Evolutionary conservation across 805 yeast genomes (phyloP).

Genomic region (Yamadazyma insecticola): DNA sequence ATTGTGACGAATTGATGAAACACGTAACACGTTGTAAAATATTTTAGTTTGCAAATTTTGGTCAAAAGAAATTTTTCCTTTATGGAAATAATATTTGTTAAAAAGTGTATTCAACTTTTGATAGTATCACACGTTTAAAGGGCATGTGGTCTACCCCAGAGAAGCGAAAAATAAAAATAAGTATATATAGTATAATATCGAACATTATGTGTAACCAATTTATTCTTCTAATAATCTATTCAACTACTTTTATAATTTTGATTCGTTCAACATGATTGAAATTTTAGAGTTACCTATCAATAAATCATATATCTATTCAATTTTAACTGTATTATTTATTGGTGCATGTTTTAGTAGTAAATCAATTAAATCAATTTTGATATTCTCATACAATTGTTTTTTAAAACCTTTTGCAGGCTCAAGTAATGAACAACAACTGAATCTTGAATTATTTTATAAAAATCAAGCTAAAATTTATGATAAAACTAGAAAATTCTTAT

Average conservation of each 20-base stretch:
- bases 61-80: neutral
- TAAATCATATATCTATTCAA: conserved; percentile 1
- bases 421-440: conserved; percentile 44
- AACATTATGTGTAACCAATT: too few relatives aligned
- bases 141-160: too few relatives aligned
- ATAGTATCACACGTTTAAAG: too few relatives aligned
- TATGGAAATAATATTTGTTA: too few relatives aligned
- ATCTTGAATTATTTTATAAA: conserved; percentile 66
- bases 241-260: too few relatives aligned
- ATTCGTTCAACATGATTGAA: conserved; percentile 6
- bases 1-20: neutral
- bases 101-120: too few relatives aligned
- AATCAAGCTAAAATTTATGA: conserved; percentile 78
- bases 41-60: neutral
- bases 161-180: too few relatives aligned
- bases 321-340: neutral
- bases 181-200: too few relatives aligned
- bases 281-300: conserved; percentile 2
- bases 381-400: conserved; percentile 49
- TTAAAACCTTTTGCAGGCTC: conserved; percentile 47
- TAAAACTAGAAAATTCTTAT: conserved; percentile 57
- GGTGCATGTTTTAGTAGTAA: conserved; percentile 1
- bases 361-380: conserved; percentile 15
- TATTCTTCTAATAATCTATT: too few relatives aligned
- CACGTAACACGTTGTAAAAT: neutral